Base-by-base conservation (phyloP, 495 filamentous ascomycete species). In the Aspergillus incahuasiensis region DNA sequence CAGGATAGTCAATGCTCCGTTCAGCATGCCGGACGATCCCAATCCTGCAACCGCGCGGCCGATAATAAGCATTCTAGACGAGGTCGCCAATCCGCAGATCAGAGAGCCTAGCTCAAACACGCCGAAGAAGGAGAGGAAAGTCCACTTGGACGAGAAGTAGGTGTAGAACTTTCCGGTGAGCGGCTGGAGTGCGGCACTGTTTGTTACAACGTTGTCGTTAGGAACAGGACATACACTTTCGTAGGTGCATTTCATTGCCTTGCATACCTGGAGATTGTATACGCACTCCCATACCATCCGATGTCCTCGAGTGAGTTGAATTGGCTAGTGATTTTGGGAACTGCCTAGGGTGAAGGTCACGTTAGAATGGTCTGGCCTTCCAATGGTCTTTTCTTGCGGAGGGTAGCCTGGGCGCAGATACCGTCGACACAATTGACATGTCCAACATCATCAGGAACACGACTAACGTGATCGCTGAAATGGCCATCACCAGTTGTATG, bases 371-470 rank as follows among this genome's bases (percentile, higher is more conserved):
- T 4, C 25, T 28, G 8, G 25, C 8, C 25, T 8, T 28, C n/a
- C n/a, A n/a, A n/a, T n/a, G n/a, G 25, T 4, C 8, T 4, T 28
- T 28, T 28, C 25, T 4, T 3, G 8, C 3, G 3, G 35, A 39
- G 13, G 3, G 9, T 20, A 3, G 21, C 4, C 8, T 3, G 11
- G 8, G 20, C 6, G 40, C 20, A n/a, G 8, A 25, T 49, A 49
- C 50, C 15, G 46, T 49, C 28, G 46, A 15, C 3, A 49, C 46
- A 20, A 49, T 49, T 5, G 46, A 35, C 2, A 24, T 47, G 16
- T 47, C 80, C 5, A 84, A 59, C 39, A 82, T 52, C 65, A 82
- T 69, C 24, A 82, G 54, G 59, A 80, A 81, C 6, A 62, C 61
- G 13, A 69, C 72, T 8, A 78, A 18, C 0, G 60, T 61, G 8